Base-by-base conservation (phyloP, 192 early-diverging fungal species). In the Backusella psychrophila region DNA sequence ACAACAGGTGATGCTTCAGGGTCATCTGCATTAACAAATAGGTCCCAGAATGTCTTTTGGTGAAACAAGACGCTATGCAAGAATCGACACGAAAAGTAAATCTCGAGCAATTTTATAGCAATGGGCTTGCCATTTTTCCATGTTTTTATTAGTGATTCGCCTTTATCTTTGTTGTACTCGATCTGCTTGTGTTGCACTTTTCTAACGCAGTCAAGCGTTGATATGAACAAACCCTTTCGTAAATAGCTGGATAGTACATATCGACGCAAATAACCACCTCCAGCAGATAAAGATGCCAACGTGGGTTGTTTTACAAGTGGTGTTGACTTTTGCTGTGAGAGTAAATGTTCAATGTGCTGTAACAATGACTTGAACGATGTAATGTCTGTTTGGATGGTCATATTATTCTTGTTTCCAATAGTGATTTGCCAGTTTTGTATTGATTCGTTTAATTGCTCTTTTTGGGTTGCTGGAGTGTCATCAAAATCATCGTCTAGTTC, bases 1-100 rank as follows among this genome's bases (percentile, higher is more conserved):
- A 78, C 72, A 7, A 53, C 72, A 17, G 66, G 49, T 59, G 72
- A 78, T 35, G 52, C n/a, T 26, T 74, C 71, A 26, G 66, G 21
- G 12, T 74, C 39, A 8, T 39, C 39, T 53, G 31, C 29, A 39
- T 74, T 39, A 0, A 78, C 66, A 74, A 70, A 78, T 26, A 78
- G 35, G 35, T 59, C 67, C 5, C 53, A 41, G 29, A 78, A 78
- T 41, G 77, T 56, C 4, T 34, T 53, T 46, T 75, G 46, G 14
- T 75, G 74, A 52, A 66, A 68, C 29, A 68, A 41, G 6, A 75
- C 42, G 3, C 33, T 44, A 68, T 59, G 74, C 6, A 49, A 33
- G n/a, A 75, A 68, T 41, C 38, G 21, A 59, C 74, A 75, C 12
- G 23, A 35, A 56, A 75, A 75, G 21, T 75, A 75, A 15, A 33